Evolutionary conservation across 768 basidiomycete species (phyloP), one percentile per base, ranked within the genome.

Genomic region (Aureoboletus auriporus): DNA sequence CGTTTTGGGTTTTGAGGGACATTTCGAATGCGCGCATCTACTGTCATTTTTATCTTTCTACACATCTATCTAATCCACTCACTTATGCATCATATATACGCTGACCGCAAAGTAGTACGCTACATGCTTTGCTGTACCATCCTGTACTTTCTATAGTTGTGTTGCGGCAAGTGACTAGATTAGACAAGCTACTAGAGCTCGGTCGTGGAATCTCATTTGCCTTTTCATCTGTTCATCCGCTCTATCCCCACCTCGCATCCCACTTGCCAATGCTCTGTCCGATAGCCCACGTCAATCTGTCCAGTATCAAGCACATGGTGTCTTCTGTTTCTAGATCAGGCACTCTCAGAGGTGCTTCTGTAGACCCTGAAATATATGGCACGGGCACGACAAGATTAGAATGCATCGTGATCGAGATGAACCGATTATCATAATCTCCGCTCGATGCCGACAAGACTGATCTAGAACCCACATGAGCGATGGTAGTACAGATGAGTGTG

Each of bases 321-420:
- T 84, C 80, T 44, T 83, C 82, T 3, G 75, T 77, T 36, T 81
- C 74, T 10, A 44, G 54, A 26, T 73, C 66, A 4, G 82, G 76
- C 5, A 75, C 58, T 34, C 79, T 69, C 5, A 63, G 46, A 0
- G 75, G 72, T 0, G 61, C 56, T 27, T 70, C 64, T 26, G 63
- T 59, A 1, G 53, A 38, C 20, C 51, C 58, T 13, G 80, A 69
- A 3, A 83, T 62, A 54, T 78, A 82, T 0, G 76, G 68, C 28
- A 83, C 74, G 0, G 85, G 84, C 26, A 55, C 34, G 17, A 20
- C 7, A 69, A 74, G 20, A 80, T 65, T 34, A 67, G 60, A 84
- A 75, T 36, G 71, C 33, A 53, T 40, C 47, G 39, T 47, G 41
- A 66, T 39, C 20, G 58, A 42, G 42, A 63, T 42, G 42, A 61